These are phyloP conservation scores for Salix suchowensis DNA, from an alignment of 345 rosid genomes.

Conservation along the genomic window DNA sequence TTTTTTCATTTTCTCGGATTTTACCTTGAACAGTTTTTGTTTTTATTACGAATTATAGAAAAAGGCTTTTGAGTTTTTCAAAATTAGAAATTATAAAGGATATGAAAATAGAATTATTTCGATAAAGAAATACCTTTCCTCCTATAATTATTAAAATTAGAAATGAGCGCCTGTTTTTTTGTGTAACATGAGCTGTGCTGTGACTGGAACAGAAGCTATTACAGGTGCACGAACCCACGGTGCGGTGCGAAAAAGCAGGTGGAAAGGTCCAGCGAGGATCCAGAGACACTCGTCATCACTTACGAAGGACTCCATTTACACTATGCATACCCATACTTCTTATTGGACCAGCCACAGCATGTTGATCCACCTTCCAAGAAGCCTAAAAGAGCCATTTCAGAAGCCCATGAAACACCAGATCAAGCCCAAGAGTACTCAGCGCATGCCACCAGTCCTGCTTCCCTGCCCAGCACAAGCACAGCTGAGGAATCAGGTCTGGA, in stretches of 20 bases:
- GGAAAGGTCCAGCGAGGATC: conserved; percentile 62
- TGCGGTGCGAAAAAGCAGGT: conserved; percentile 87
- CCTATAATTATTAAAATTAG: too few species aligned
- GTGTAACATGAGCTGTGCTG: neutral
- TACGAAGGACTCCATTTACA: conserved; percentile 86
- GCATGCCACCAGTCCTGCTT: neutral
- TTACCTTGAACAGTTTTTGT: too few species aligned
- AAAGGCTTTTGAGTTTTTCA: too few species aligned
- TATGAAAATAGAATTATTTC: too few species aligned
- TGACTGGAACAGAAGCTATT: conserved; percentile 60
- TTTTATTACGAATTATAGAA: too few species aligned
- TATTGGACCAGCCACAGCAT: conserved; percentile 18
- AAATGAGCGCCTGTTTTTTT: too few species aligned
- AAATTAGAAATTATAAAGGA: too few species aligned
- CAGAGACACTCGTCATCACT: conserved; percentile 62
- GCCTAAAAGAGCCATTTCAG: conserved; percentile 24
- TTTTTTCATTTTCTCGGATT: too few species aligned
- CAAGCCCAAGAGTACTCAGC: conserved; percentile 1
- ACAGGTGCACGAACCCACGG: conserved; percentile 77
- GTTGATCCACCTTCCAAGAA: conserved; percentile 37
- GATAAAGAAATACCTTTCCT: too few species aligned
- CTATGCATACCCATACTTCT: conserved; percentile 50
- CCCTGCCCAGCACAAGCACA: neutral
- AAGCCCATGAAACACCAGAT: conserved; percentile 9
- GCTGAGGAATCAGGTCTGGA: conserved; percentile 7